Evolutionary conservation across 2,329 filamentous ascomycete species (phyloP), one percentile per base, ranked within the genome.

Genomic region (Biscogniauxia marginata): DNA sequence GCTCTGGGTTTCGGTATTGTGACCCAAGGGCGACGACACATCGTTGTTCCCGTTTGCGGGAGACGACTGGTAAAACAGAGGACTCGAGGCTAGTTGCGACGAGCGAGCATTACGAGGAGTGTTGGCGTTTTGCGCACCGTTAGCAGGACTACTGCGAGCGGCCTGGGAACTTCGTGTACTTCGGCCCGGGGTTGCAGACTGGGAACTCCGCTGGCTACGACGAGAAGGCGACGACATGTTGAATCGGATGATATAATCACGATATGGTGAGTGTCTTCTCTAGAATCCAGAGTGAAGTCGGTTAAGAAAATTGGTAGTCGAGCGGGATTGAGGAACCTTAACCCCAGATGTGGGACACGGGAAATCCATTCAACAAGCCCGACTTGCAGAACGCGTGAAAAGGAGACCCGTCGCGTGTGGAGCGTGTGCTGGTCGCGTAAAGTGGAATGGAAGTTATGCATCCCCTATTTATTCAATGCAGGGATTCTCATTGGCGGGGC

Each of bases 1-100:
- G 69, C 74, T 83, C 73, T 85, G 83, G 56, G 76, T 81, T 63
- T 82, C 78, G 57, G 79, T 82, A 75, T 82, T 82, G 67, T 84
- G 81, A 58, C 79, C 74, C 65, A 85, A 67, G 9, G 83, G 83
- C 39, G 83, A 84, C 7, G 81, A 84, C 23, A 65, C 64, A 34
- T 66, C 65, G 11, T 76, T 62, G 50, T 63, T 73, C 46, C 67
- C 65, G 44, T 68, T 69, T 7, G 68, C 69, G 18, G 67, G 69
- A 8, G 79, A 76, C 2, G 79, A 84, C 65, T 82, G 84, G 73
- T 87, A 96, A 73, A 90, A 90, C 62, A 96, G 80, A 44, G 93
- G 93, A 56, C 92, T 96, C 3, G 91, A 95, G 4, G 84, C 84
- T 59, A 87, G 77, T 64, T 81, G 78, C 20, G 79, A 79, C 20